Evolutionary conservation across 139 green algal genomes (phyloP), one percentile per base, ranked within the genome.

Genomic region (Haematococcus lacustris): DNA sequence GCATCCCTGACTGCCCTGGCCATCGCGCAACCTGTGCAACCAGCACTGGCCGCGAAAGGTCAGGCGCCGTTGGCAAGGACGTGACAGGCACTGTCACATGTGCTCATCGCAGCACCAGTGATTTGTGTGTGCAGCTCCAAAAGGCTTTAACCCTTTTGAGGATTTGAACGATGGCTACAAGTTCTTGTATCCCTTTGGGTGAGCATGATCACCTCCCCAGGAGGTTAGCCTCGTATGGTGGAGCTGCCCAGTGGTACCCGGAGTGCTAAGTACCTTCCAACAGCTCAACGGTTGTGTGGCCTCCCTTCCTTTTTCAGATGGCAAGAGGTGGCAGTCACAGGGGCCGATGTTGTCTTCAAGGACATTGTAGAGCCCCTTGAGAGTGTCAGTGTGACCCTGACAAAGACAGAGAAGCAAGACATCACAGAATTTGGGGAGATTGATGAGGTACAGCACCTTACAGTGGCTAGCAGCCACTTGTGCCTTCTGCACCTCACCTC

Each of bases 341-440:
- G 69, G 78, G 92, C 79, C 33, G 94, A 98, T 59, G 78, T 95
- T 2, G 91, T 97, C 25, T 98, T 90, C 84, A 99, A 99, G 87
- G 95, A 98, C 71, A 81, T 98, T 32, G 96, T 98, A 40, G 95
- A 99, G 92, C 95, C 95, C 9, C 85, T 99, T 43, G 95, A 99
- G 86, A 89, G 61, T 30, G 90, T 98, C 25, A 91, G 81, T 62
- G 90, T 98, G 28, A 93, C 84, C 50, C 80, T 97, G 32, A 88
- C 93, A 33, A 77, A 85, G 47, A 98, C 94, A 4, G 88, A 97
- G 51, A 97, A 94, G 79, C 61, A 80, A 7, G 83, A 84, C 43
- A 83, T 99, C 21, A 81, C 66, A 5, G 95, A 98, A 50, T 96
- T 95, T 80, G 95, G 95, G 0, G 66, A 68, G 43, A 64, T 64